Evolutionary conservation across 768 basidiomycete species (phyloP).

Genomic region (Kwoniella heveanensis): DNA sequence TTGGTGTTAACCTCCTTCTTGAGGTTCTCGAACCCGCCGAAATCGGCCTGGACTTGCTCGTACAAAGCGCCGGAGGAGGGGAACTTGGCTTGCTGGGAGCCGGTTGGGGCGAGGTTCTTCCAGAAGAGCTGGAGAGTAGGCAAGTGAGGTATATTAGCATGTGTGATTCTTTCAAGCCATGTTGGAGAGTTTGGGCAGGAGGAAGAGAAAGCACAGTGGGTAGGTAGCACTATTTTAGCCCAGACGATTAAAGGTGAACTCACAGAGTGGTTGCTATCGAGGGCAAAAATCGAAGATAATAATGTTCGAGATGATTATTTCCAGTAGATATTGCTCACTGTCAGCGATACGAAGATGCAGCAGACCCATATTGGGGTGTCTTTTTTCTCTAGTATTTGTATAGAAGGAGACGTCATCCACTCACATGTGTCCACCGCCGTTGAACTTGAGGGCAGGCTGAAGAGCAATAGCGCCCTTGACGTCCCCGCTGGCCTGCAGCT

Average conservation of each 20-base stretch:
- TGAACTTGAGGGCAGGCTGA: slow-evolving; percentile 90
- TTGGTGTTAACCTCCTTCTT: slow-evolving; percentile 81
- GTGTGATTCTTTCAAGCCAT: too few relatives aligned
- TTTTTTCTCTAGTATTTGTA: too few relatives aligned
- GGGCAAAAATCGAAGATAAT: too few relatives aligned
- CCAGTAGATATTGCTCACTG: too few relatives aligned
- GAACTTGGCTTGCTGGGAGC: slow-evolving; percentile 61
- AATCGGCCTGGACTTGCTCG: slow-evolving; percentile 58
- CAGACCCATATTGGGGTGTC: too few relatives aligned
- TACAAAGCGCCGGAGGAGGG: slow-evolving; percentile 69
- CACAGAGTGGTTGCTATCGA: slow-evolving; percentile 63
- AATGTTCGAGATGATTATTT: too few relatives aligned
- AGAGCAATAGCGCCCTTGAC: slow-evolving; percentile 82
- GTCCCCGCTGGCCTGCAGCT: slow-evolving; percentile 57
- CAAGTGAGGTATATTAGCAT: not conserved
- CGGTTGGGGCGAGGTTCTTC: slow-evolving; percentile 83
- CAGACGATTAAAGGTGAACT: not conserved
- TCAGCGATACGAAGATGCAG: not conserved
- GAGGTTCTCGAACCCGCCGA: slow-evolving; percentile 71
- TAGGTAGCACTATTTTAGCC: too few relatives aligned
- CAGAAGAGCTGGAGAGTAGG: slow-evolving; percentile 70
- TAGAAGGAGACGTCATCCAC: slow-evolving; percentile 15
- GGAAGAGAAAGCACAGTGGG: too few relatives aligned
- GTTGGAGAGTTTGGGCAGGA: too few relatives aligned
- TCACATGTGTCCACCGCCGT: slow-evolving; percentile 76